Evolutionary conservation across 2,329 filamentous ascomycete genomes (phyloP).

Genomic region (Aspergillus sclerotialis): DNA sequence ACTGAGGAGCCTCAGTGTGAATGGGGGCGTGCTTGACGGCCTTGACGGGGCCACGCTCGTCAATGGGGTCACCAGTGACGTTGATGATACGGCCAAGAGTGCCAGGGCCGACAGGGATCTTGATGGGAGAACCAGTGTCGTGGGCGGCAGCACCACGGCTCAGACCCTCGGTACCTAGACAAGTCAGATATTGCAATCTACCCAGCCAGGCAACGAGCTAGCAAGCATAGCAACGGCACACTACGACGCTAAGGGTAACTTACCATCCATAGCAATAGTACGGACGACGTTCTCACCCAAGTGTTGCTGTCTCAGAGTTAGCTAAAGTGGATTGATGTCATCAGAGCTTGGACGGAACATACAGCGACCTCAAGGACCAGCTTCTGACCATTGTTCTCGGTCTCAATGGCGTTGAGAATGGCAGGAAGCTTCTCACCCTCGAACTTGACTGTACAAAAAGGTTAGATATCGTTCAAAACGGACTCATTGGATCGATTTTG

Average conservation of each 20-base stretch:
- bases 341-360: conserved; percentile 39
- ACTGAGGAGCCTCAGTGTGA: conserved; percentile 86
- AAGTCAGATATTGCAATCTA: too few species aligned
- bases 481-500: conserved; percentile 20
- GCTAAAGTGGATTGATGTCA: conserved; percentile 12
- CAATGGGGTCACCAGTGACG: conserved; percentile 99
- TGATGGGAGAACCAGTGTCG: conserved; percentile 93
- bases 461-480: conserved; percentile 22
- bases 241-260: conserved; percentile 24
- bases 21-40: conserved; percentile 79
- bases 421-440: conserved; percentile 85
- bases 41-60: conserved; percentile 98
- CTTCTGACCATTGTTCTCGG: conserved; percentile 85
- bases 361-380: conserved; percentile 94
- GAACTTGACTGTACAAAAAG: conserved; percentile 73
- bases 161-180: conserved; percentile 96
- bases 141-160: conserved; percentile 77
- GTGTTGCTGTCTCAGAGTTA: conserved; percentile 68
- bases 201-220: conserved; percentile 3
- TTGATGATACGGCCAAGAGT: conserved; percentile 99
- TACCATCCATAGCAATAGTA: conserved; percentile 99
- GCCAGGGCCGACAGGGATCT: conserved; percentile 85
- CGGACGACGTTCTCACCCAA: conserved; percentile 98
- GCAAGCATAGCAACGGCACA: background rate
- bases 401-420: conserved; percentile 96